These are phyloP conservation scores for Elsinoe ampelina DNA, from an alignment of 2,329 filamentous ascomycete genomes.

Conservation along the genomic window DNA sequence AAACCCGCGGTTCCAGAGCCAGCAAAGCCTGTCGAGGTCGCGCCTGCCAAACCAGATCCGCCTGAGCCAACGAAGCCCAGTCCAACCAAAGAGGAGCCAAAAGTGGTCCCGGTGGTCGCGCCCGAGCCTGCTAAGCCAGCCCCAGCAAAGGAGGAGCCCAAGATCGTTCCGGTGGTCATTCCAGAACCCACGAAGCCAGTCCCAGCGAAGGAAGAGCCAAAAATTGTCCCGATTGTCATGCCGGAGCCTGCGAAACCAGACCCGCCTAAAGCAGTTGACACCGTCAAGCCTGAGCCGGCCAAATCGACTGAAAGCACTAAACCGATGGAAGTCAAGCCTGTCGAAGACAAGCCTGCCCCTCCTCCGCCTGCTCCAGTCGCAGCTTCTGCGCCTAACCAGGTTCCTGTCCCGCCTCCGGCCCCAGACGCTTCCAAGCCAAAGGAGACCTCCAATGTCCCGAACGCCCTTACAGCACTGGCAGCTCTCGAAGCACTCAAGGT, in stretches of 20 bases:
- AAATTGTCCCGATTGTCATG: background rate
- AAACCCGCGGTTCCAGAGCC: background rate
- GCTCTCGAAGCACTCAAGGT: slow-evolving; percentile 1
- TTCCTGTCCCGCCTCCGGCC: background rate
- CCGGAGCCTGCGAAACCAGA: slow-evolving; percentile 2
- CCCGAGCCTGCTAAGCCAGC: background rate
- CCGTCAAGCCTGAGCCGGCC: background rate
- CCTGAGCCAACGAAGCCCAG: background rate
- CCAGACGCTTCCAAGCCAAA: background rate
- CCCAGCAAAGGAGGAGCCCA: background rate
- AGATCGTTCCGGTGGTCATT: background rate
- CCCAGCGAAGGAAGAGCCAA: background rate
- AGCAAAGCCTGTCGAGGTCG: background rate
- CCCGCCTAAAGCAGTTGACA: background rate
- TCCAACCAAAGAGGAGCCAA: background rate
- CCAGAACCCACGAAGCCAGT: slow-evolving; percentile 1
- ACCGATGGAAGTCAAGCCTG: background rate
- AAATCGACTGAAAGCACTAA: background rate
- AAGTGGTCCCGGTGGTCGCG: background rate
- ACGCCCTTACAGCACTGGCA: background rate
- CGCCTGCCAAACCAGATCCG: background rate
- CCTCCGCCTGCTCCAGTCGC: background rate
- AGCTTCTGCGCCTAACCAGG: background rate
- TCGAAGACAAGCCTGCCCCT: background rate
- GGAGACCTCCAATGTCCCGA: background rate